phyloP scores from a whole-genome alignment of 495 filamentous ascomycete species.

The Penicillium egyptiacum region DNA sequence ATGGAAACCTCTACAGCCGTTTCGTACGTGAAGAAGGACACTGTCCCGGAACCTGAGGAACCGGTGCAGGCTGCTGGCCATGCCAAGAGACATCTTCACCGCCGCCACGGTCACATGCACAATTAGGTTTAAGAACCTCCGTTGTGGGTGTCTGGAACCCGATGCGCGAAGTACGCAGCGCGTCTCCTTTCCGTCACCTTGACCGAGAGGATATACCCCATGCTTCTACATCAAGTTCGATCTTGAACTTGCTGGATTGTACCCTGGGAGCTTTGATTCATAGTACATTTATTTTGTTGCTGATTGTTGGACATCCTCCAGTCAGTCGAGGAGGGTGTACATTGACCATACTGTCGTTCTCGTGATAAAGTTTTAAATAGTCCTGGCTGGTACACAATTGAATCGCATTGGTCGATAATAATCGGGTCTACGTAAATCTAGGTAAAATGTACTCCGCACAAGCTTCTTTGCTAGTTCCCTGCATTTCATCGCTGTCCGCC shows the following conservation, averaged over 20 bases:
- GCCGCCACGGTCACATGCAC: conserved; percentile 31
- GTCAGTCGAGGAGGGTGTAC: conserved; percentile 14
- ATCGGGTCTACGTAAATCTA: background rate
- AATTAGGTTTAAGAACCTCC: conserved; percentile 12
- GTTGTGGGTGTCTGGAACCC: background rate
- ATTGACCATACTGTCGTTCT: conserved; percentile 25
- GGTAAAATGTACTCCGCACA: conserved; percentile 6
- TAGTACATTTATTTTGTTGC: conserved; percentile 27
- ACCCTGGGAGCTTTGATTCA: conserved; percentile 16
- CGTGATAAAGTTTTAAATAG: conserved; percentile 23
- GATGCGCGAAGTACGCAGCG: conserved; percentile 13
- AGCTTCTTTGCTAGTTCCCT: background rate
- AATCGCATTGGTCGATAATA: conserved; percentile 1
- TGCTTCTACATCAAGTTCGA: conserved; percentile 5
- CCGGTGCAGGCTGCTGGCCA: conserved; percentile 16
- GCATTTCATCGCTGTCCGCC: background rate
- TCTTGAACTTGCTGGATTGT: conserved; percentile 10
- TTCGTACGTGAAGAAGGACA: conserved; percentile 29
- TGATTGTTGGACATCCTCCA: conserved; percentile 11
- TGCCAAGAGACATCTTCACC: conserved; percentile 25
- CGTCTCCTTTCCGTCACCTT: conserved; percentile 13
- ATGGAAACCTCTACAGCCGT: conserved; percentile 29
- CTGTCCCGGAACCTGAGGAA: conserved; percentile 15
- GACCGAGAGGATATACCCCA: background rate
- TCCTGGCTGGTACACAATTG: conserved; percentile 20